A percentile compares a stretch with the other conserved stretches of the same genome.
Conservation (phyloP, 257 asterid species). For the Ilex asprella region DNA sequence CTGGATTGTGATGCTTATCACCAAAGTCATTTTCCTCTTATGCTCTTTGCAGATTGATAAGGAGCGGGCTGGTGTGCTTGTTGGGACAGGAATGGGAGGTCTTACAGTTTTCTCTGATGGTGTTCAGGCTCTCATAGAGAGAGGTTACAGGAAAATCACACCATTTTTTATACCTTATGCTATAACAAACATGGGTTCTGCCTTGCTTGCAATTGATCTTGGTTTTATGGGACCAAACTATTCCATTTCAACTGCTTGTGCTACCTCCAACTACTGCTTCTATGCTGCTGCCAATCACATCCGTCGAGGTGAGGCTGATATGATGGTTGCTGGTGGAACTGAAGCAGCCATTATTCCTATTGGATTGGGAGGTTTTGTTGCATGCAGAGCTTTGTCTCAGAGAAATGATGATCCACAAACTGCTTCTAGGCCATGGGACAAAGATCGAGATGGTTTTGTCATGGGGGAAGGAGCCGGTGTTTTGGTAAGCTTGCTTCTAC, state of each 20-base stretch:
- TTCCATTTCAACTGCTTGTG: slow-evolving; percentile 95
- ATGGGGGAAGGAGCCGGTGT: slow-evolving; percentile 96
- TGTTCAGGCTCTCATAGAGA: slow-evolving; percentile 76
- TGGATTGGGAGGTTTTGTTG: slow-evolving; percentile 94
- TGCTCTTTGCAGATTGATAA: slow-evolving; percentile 60
- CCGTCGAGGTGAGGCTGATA: slow-evolving; percentile 94
- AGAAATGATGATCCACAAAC: slow-evolving; percentile 86
- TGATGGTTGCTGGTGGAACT: slow-evolving; percentile 90
- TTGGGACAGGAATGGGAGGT: slow-evolving; percentile 98
- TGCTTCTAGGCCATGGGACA: slow-evolving; percentile 92
- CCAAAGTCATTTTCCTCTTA: not conserved
- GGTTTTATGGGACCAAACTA: slow-evolving; percentile 96
- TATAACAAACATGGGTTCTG: slow-evolving; percentile 92
- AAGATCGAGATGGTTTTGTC: slow-evolving; percentile 84
- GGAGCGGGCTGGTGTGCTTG: slow-evolving; percentile 78
- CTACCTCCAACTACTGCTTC: slow-evolving; percentile 90
- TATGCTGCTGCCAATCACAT: slow-evolving; percentile 96
- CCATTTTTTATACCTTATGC: slow-evolving; percentile 93
- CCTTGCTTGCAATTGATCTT: slow-evolving; percentile 85
- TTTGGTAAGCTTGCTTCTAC: slow-evolving; percentile 39
- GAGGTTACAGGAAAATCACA: slow-evolving; percentile 71
- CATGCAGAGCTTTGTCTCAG: slow-evolving; percentile 92
- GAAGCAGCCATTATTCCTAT: slow-evolving; percentile 93
- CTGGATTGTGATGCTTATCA: not conserved
- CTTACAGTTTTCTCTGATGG: slow-evolving; percentile 81